Percentiles rank a stretch among this genome's conserved stretches.
Conservation (phyloP, 2,329 filamentous ascomycete species). For the Moelleriella libera region DNA sequence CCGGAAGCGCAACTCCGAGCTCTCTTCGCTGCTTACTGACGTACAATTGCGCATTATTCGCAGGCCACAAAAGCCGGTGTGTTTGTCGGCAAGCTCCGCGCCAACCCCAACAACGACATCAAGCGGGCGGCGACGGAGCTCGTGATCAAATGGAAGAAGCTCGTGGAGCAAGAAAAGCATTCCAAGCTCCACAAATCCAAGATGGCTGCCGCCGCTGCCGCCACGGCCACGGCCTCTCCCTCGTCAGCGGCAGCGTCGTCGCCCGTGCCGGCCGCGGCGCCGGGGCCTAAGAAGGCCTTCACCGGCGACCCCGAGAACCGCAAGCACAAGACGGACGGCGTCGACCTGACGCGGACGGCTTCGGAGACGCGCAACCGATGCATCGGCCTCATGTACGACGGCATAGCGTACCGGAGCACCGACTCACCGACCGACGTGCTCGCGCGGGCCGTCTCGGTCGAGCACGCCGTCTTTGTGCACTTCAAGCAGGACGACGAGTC, state of each 20-base stretch:
- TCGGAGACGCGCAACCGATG: constrained; percentile 66
- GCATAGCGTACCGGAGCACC: constrained; percentile 56
- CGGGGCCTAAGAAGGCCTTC: constrained; percentile 30
- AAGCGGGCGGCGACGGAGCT: constrained; percentile 65
- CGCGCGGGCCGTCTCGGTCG: constrained; percentile 65
- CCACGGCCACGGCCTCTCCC: constrained; percentile 14
- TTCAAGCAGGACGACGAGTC: constrained; percentile 54
- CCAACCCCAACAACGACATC: constrained; percentile 72
- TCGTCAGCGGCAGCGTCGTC: constrained; percentile 37
- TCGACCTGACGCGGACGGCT: constrained; percentile 64
- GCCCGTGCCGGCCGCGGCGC: constrained; percentile 22
- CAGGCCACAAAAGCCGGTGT: constrained; percentile 82
- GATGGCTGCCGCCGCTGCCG: constrained; percentile 7
- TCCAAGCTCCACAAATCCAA: constrained; percentile 28
- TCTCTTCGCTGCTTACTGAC: too few relatives aligned
- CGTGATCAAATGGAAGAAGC: constrained; percentile 75
- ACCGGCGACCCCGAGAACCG: constrained; percentile 63
- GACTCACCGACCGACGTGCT: constrained; percentile 60
- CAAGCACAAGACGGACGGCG: constrained; percentile 66
- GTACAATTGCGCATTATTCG: not conserved
- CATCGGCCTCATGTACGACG: constrained; percentile 87
- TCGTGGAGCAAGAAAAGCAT: constrained; percentile 52
- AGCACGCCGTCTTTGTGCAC: constrained; percentile 57
- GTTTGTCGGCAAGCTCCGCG: constrained; percentile 65
- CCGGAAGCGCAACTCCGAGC: too few relatives aligned